Evolutionary conservation across 1,284 basidiomycete species (phyloP).

Genomic region (Inonotus hispidus): DNA sequence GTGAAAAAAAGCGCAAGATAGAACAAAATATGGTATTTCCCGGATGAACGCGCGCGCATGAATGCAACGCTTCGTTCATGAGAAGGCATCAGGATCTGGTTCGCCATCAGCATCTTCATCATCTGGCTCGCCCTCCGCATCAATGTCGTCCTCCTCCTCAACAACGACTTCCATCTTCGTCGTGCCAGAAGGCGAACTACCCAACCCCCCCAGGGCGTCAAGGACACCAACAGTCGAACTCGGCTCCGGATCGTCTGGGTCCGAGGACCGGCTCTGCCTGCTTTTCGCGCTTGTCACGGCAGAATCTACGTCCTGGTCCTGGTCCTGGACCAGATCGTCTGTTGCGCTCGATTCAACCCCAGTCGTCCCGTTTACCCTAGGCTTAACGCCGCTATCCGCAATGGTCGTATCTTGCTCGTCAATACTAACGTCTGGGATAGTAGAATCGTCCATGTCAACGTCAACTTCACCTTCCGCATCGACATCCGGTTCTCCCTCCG

Average conservation of each 20-base stretch:
- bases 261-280: background rate
- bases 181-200: background rate
- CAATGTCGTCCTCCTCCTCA: slow-evolving; percentile 14
- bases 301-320: background rate
- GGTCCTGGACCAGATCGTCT: background rate
- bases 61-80: background rate
- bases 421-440: background rate
- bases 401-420: background rate
- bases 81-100: slow-evolving; percentile 14
- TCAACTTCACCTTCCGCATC: slow-evolving; percentile 38
- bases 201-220: background rate
- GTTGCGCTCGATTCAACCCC: background rate
- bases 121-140: slow-evolving; percentile 18
- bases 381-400: background rate
- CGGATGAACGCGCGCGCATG: background rate
- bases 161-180: background rate
- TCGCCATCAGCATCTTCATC: slow-evolving; percentile 18
- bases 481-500: slow-evolving; percentile 36
- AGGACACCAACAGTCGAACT: background rate
- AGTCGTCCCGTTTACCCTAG: background rate
- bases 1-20: background rate
- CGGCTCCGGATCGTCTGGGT: background rate
- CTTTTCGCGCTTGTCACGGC: background rate
- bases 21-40: too few relatives aligned
- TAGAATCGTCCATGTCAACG: slow-evolving; percentile 18